A percentile compares a stretch with the other conserved stretches of the same genome.
Evolutionary conservation across 2,329 filamentous ascomycete species (phyloP).

Genomic region (Fusarium praegraminearum): DNA sequence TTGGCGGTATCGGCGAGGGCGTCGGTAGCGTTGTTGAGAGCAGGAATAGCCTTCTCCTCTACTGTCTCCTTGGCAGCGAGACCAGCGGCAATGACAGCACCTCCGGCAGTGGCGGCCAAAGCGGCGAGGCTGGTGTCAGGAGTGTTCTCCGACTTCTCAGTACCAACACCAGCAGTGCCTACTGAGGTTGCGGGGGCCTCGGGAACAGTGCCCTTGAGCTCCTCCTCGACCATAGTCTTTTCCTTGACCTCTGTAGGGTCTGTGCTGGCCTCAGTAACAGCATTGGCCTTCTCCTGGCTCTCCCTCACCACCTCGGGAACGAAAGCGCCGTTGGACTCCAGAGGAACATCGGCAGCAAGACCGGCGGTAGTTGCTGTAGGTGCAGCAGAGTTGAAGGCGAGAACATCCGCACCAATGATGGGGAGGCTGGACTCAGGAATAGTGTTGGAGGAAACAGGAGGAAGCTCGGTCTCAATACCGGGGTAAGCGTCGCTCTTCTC

Average conservation of each 20-base stretch:
- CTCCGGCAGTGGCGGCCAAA: constrained; percentile 53
- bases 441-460: constrained; percentile 70
- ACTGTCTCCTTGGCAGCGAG: constrained; percentile 52
- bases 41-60: constrained; percentile 54
- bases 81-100: constrained; percentile 49
- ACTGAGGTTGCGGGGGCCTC: constrained; percentile 69
- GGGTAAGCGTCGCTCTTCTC: constrained; percentile 78
- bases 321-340: constrained; percentile 62
- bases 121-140: constrained; percentile 57
- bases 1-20: constrained; percentile 56
- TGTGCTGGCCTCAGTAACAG: constrained; percentile 75
- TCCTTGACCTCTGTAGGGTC: constrained; percentile 74
- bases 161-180: constrained; percentile 64
- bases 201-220: constrained; percentile 75
- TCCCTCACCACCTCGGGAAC: constrained; percentile 71
- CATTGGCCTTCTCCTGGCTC: constrained; percentile 75
- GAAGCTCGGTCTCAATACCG: constrained; percentile 63
- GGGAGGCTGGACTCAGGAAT: constrained; percentile 88
- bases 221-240: constrained; percentile 77
- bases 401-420: constrained; percentile 62
- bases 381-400: constrained; percentile 65
- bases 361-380: constrained; percentile 74
- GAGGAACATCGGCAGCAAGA: constrained; percentile 75
- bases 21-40: constrained; percentile 53
- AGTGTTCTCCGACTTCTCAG: constrained; percentile 63